Percentiles rank a stretch among this genome's conserved stretches.
phyloP scores from a whole-genome alignment of 768 basidiomycete species.

The Termitomyces heimii region DNA sequence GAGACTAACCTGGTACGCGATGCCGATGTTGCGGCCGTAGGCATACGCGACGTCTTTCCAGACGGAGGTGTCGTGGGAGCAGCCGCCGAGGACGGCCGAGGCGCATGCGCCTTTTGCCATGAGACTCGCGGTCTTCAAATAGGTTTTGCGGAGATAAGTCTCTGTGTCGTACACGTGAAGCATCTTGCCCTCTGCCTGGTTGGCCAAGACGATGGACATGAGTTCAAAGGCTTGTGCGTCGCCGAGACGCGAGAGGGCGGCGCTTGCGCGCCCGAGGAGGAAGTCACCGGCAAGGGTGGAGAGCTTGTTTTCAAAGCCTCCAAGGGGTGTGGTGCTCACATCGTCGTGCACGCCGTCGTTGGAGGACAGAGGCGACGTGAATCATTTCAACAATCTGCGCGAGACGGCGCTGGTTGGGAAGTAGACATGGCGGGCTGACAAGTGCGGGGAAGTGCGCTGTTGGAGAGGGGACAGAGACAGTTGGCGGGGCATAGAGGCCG shows the following conservation, averaged over 20 bases:
- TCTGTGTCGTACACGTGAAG: slow-evolving; percentile 63
- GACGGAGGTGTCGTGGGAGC: slow-evolving; percentile 57
- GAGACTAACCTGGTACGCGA: slow-evolving; percentile 45
- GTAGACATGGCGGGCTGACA: slow-evolving; percentile 28
- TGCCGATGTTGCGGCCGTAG: slow-evolving; percentile 88
- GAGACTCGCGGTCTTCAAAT: no score
- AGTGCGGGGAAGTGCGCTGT: slow-evolving; percentile 43
- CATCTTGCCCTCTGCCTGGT: slow-evolving; percentile 96
- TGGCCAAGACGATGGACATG: slow-evolving; percentile 85
- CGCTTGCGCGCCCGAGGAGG: slow-evolving; percentile 84
- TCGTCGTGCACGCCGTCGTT: slow-evolving; percentile 43
- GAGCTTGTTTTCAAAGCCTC: slow-evolving; percentile 59
- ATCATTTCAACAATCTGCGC: slow-evolving; percentile 99
- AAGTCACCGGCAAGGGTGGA: slow-evolving; percentile 95
- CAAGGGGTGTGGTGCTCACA: no score
- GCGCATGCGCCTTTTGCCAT: slow-evolving; percentile 86
- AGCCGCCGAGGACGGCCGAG: slow-evolving; percentile 82
- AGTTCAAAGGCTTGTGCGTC: slow-evolving; percentile 89
- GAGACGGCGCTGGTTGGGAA: slow-evolving; percentile 87
- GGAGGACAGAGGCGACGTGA: slow-evolving; percentile 85
- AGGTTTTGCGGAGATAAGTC: slow-evolving; percentile 59
- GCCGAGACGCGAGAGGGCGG: slow-evolving; percentile 83
- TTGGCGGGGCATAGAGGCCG: no score
- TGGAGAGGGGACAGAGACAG: no score
- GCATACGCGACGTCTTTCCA: slow-evolving; percentile 90